Conservation (phyloP, 768 basidiomycete genomes). For the Mycena floridula region DNA sequence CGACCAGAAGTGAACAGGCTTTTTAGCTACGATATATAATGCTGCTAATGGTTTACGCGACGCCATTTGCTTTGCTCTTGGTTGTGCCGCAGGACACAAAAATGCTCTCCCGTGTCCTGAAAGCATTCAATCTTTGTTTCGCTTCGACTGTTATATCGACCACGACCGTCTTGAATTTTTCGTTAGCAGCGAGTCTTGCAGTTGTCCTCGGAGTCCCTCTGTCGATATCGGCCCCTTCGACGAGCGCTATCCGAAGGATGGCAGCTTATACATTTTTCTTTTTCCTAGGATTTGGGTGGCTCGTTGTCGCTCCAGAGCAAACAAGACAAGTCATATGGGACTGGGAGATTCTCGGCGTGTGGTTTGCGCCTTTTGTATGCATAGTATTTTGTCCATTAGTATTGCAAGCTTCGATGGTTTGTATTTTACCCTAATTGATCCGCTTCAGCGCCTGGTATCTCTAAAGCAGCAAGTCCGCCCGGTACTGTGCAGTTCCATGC, state of each 20-base stretch:
- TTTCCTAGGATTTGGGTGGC: slow-evolving; percentile 51
- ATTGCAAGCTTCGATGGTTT: slow-evolving; percentile 62
- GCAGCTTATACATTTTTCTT: slow-evolving; percentile 33
- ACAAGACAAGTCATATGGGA: slow-evolving; percentile 55
- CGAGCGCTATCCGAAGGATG: slow-evolving; percentile 14
- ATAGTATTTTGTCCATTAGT: slow-evolving; percentile 73
- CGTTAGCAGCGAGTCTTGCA: slow-evolving; percentile 71
- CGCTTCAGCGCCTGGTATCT: too few species aligned
- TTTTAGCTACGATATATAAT: too few species aligned
- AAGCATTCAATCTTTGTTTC: slow-evolving; percentile 73
- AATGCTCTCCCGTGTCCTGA: slow-evolving; percentile 46
- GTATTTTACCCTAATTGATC: slow-evolving; percentile 39
- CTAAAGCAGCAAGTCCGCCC: too few species aligned
- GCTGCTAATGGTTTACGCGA: too few species aligned
- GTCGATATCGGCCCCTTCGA: slow-evolving; percentile 32
- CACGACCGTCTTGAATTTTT: slow-evolving; percentile 88
- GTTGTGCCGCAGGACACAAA: slow-evolving; percentile 24
- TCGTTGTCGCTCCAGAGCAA: slow-evolving; percentile 40
- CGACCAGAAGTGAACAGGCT: too few species aligned
- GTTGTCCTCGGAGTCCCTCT: slow-evolving; percentile 36
- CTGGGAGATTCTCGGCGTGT: slow-evolving; percentile 75
- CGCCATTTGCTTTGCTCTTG: slow-evolving; percentile 28
- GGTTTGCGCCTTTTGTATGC: slow-evolving; percentile 81
- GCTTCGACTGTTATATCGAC: slow-evolving; percentile 83
- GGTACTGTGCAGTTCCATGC: too few species aligned